These are phyloP conservation scores for Carpinus fangiana DNA, from an alignment of 306 rosid species.

Conservation along the genomic window DNA sequence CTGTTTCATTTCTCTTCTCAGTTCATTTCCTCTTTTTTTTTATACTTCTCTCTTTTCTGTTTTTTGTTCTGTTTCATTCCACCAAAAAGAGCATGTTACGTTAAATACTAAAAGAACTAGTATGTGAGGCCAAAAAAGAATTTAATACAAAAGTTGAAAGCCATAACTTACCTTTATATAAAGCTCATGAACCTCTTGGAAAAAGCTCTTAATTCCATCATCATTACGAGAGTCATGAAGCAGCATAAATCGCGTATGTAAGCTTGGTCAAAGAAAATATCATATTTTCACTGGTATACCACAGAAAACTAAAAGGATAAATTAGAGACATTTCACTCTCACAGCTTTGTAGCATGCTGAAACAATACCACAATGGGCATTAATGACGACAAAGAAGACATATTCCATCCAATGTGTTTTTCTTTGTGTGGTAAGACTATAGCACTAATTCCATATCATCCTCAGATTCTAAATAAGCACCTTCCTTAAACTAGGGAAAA, in stretches of 20 bases:
- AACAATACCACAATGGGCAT: not conserved
- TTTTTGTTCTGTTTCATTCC: too few relatives aligned
- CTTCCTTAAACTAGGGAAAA: not conserved
- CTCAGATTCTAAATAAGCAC: not conserved
- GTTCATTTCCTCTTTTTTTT: too few relatives aligned
- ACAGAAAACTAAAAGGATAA: constrained; percentile 6
- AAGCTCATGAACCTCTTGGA: constrained; percentile 97
- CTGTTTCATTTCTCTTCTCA: too few relatives aligned
- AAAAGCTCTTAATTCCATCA: constrained; percentile 98
- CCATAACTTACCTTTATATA: constrained; percentile 69
- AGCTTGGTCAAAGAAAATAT: constrained; percentile 59
- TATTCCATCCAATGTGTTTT: not conserved
- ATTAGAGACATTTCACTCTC: constrained; percentile 1
- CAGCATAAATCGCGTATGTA: constrained; percentile 89
- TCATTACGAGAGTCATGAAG: constrained; percentile 95
- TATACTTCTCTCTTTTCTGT: too few relatives aligned
- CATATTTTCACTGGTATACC: constrained; percentile 1
- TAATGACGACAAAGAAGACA: not conserved
- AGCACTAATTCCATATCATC: not conserved
- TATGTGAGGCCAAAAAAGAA: not conserved
- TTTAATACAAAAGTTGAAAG: constrained; percentile 5
- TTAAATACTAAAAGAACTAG: not conserved
- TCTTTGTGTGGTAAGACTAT: not conserved
- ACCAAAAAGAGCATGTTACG: not conserved
- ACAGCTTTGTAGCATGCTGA: not conserved